Evolutionary conservation across 441 rosid species (phyloP).

Genomic region (Rhodomyrtus psidioides): DNA sequence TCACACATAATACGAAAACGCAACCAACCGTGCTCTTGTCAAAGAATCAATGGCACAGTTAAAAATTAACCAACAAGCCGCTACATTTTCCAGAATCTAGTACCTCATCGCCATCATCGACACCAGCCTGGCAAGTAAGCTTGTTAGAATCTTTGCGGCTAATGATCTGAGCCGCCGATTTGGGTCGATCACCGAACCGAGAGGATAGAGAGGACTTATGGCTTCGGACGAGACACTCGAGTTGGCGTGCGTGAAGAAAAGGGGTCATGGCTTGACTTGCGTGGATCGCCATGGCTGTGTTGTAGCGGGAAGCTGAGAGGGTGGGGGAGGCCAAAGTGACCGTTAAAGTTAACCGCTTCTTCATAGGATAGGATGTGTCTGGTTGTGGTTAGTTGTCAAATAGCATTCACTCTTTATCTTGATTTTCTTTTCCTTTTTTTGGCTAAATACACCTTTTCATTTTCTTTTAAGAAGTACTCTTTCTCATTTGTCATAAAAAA

Average conservation of each 20-base stretch:
- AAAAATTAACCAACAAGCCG: background rate
- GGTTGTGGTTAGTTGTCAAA: background rate
- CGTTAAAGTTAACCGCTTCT: background rate
- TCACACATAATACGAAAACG: background rate
- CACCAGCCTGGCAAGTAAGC: constrained; percentile 35
- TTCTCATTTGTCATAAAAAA: background rate
- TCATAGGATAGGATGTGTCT: background rate
- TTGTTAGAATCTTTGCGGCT: constrained; percentile 15
- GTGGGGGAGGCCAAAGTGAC: background rate
- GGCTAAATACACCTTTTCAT: background rate
- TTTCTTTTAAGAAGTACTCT: background rate
- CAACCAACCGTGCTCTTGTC: background rate
- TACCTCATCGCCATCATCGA: constrained; percentile 29
- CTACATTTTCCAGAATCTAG: background rate
- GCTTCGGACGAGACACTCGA: background rate
- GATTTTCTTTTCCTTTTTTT: background rate
- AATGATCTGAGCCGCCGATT: background rate
- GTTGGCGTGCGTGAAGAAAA: background rate
- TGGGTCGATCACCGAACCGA: background rate
- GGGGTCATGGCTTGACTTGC: constrained; percentile 23
- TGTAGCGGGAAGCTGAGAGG: background rate
- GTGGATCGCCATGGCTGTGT: constrained; percentile 11
- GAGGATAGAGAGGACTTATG: constrained; percentile 5
- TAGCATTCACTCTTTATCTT: background rate
- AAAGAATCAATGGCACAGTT: background rate